A percentile compares a stretch with the other conserved stretches of the same genome.
Conservation (phyloP, 129 eudicot genomes). For the Centrapalus pauciflorus region DNA sequence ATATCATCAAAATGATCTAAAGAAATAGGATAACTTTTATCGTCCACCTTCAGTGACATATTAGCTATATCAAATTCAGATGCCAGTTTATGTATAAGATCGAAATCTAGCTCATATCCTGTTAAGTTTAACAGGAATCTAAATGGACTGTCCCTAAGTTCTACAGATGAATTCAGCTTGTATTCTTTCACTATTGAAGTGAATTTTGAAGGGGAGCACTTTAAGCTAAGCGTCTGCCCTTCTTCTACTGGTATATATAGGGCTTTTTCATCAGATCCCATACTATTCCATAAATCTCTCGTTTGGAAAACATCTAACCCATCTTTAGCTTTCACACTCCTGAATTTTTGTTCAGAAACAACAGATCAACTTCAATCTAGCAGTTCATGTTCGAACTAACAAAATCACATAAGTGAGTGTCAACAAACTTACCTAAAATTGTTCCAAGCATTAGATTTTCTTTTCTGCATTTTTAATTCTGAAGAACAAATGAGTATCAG, state of each 20-base stretch:
- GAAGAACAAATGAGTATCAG: too few relatives aligned
- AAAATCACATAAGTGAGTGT: too few relatives aligned
- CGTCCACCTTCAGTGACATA: background rate
- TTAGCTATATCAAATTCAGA: background rate
- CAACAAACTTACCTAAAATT: too few relatives aligned
- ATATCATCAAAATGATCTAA: background rate
- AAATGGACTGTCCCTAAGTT: background rate
- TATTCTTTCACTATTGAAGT: background rate
- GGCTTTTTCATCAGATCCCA: background rate
- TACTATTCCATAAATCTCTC: background rate
- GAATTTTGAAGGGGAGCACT: background rate
- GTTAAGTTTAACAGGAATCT: background rate
- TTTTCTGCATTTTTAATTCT: too few relatives aligned
- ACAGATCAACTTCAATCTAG: too few relatives aligned
- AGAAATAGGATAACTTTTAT: background rate
- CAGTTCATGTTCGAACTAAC: too few relatives aligned
- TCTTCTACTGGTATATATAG: background rate
- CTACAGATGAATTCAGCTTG: background rate
- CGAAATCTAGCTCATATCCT: background rate
- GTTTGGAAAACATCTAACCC: background rate
- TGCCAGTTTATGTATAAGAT: too few relatives aligned
- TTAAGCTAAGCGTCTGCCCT: background rate
- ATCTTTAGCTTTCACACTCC: background rate
- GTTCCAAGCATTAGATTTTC: too few relatives aligned
- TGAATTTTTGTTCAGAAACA: background rate